Evolutionary conservation across 2,329 filamentous ascomycete species (phyloP), one percentile per base, ranked within the genome.

Genomic region (Lachnellula occidentalis): DNA sequence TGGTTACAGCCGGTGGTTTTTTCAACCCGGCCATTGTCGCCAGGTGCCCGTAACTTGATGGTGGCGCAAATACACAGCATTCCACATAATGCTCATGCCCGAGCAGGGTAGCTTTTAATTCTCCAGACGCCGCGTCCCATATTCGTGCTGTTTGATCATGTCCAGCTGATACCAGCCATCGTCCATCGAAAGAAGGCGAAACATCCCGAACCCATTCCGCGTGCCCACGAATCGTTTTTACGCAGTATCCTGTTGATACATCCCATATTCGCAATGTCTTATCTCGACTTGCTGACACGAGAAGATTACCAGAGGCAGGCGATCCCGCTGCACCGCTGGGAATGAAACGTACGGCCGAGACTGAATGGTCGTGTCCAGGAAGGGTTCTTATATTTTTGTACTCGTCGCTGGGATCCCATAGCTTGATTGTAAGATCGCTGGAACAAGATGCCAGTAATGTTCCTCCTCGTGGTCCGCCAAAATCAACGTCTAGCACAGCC

Each of bases 351-450:
- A 96, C 85, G 2, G 89, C 86, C 63, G 88, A 94, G 52, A 96
- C 89, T 61, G 87, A 94, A 70, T 96, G 92, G 64, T 96, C 92
- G 71, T 96, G 92, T 5, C 92, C 92, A 0, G 88, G 87, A 19
- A 96, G 76, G 1, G 92, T 96, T 50, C 91, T 82, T 54, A 96
- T 95, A 67, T 96, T 96, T 71, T 96, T 95, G 75, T 96, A 96
- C 56, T 94, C 89, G 68, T 95, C 88, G 43, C 84, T 81, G 1
- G 92, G 92, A 63, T 96, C 90, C 92, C 92, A 97, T 22, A 96
- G 76, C 71, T 96, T 96, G 73, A 96, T 96, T 2, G 90, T 95
- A 45, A 96, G 74, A 70, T 96, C 92, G 48, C 87, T 91, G 47
- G 86, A 91, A 75, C 66, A 71, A 46, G 69, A 70, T 37, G 86